Base-by-base conservation (phyloP, 768 basidiomycete species). In the Gymnopilus junonius region DNA sequence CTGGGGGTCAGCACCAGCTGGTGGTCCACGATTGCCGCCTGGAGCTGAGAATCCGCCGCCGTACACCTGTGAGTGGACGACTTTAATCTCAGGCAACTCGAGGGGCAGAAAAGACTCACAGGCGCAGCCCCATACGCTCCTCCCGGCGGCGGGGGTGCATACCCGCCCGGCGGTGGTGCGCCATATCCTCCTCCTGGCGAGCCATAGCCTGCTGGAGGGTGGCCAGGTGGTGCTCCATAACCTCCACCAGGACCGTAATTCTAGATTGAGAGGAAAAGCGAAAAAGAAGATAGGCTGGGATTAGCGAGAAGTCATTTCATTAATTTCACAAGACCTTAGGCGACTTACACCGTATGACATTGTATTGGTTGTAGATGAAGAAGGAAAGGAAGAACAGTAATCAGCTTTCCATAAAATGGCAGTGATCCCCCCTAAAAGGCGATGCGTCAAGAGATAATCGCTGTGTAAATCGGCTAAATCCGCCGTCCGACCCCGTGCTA, bases 1-100 rank as follows among this genome's bases (percentile, higher is more conserved):
- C 92, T 90, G 86, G 25, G 91, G 91, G 59, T 94, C 92, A 14
- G 87, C 87, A 31, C 89, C 91, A 11, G 86, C 82, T 6, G 88
- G 89, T 3, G 87, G 79, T 8, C 80, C 84, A 15, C 71, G 71
- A 20, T 68, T 73, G 1, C 75, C 76, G 1, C 72, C 73, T 50
- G 73, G 74, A 14, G 77, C 64, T 10, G 74, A 68, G 62, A 82
- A 81, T 25, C 80, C 79, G 29, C 80, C 79, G 31, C 74, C 76
- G 50, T 81, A 80, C 27, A 71, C 71, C 79, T 79, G 56, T 17
- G 11, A n/a, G 10, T 43, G 40, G 27, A 25, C 21, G 12, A 25
- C 37, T 17, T 34, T 39, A 37, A 14, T 17, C 25, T 20, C 8
- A 35, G 8, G 20, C 14, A 25, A 55, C 15, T 17, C 37, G 48